Conservation (phyloP, 495 filamentous ascomycete genomes). For the Xylaria longipes region DNA sequence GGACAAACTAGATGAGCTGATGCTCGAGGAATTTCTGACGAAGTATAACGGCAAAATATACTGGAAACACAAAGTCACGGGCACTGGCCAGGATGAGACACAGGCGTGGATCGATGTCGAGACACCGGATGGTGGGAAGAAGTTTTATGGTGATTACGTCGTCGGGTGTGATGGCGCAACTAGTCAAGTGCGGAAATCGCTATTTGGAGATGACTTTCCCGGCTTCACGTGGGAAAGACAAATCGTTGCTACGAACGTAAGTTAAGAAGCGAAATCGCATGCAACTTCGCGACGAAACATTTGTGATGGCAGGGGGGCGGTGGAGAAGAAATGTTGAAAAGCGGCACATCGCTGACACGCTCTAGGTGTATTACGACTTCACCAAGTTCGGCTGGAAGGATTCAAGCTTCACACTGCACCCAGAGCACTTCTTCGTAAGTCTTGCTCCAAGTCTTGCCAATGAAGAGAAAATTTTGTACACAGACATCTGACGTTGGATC, state of each 20-base stretch:
- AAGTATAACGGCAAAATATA: slow-evolving; percentile 50
- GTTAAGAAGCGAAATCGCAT: not conserved
- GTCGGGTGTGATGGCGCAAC: slow-evolving; percentile 66
- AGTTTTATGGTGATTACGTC: slow-evolving; percentile 61
- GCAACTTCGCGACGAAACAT: not conserved
- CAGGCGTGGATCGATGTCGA: slow-evolving; percentile 59
- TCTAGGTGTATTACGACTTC: slow-evolving; percentile 63
- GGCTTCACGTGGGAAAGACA: slow-evolving; percentile 65
- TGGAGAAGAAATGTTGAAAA: not conserved
- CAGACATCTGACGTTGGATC: not conserved
- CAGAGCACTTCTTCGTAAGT: slow-evolving; percentile 59
- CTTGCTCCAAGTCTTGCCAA: slow-evolving; percentile 32
- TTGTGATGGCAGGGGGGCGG: not conserved
- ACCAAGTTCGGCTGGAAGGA: slow-evolving; percentile 60
- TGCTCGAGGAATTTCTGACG: slow-evolving; percentile 54
- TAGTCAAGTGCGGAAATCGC: slow-evolving; percentile 57
- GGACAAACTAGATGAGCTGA: slow-evolving; percentile 48
- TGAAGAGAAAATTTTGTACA: not conserved
- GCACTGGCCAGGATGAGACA: slow-evolving; percentile 56
- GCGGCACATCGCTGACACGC: slow-evolving; percentile 5
- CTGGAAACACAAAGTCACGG: slow-evolving; percentile 58
- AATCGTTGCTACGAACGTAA: slow-evolving; percentile 68
- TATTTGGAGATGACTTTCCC: slow-evolving; percentile 66
- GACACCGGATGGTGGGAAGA: slow-evolving; percentile 46
- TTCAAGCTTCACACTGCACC: slow-evolving; percentile 65